Evolutionary conservation across 805 yeast species (phyloP), one percentile per base, ranked within the genome.

Genomic region (Kurtzmaniella cleridarum): DNA sequence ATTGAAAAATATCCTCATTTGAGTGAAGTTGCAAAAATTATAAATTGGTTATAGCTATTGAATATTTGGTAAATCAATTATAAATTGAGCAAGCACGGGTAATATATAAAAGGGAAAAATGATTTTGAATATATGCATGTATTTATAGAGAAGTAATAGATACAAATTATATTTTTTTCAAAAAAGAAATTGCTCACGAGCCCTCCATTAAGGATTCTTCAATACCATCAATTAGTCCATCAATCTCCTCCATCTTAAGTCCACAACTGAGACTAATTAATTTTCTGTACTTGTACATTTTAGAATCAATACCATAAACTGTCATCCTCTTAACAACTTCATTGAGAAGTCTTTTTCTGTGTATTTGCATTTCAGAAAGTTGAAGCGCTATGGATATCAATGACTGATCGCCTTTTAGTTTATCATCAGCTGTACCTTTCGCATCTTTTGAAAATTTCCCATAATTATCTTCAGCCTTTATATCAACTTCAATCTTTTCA

Each of bases 161-260:
- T 20, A 20, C 8, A 20, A 20, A 20, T 20, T 20, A n/a, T n/a
- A n/a, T n/a, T n/a, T n/a, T n/a, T n/a, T n/a, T n/a, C n/a, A n/a
- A n/a, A n/a, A n/a, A n/a, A 9, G 28, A 9, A 26, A 26, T 12
- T 26, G 12, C 10, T n/a, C 5, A 28, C 5, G 45, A 33, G 27
- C 51, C 46, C 33, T 53, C 61, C 49, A 56, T 50, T 41, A 59
- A 48, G 40, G 60, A 55, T 38, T 58, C 64, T 39, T 59, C 88
- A 32, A 91, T 84, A 15, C 91, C 96, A 47, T 85, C 91, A 36
- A 91, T 69, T 42, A 88, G 70, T 24, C 85, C 83, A 53, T 81
- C 87, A 41, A 91, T 81, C 43, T 84, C 93, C 43, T 86, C 95
- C 15, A 81, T 72, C 36, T 80, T 77, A 39, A 88, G 71, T 2